These are phyloP conservation scores for Arbutus unedo DNA, from an alignment of 148 eudicot species.

Conservation along the genomic window DNA sequence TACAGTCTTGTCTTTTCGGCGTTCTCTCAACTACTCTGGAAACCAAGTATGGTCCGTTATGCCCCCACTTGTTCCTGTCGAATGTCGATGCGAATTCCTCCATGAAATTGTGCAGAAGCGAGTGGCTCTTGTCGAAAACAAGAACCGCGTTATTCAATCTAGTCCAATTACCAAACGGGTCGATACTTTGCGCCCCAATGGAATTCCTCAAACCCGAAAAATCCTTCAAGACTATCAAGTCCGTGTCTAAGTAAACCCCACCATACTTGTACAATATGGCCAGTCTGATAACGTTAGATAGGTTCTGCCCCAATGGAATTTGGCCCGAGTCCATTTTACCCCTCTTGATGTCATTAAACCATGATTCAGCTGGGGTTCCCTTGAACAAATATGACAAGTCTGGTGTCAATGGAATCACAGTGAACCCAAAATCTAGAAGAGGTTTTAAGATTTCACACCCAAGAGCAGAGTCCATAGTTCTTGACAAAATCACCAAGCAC, in stretches of 20 bases:
- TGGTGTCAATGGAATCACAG: conserved; percentile 33
- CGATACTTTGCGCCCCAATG: conserved; percentile 55
- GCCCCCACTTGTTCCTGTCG: conserved; percentile 73
- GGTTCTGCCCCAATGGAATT: conserved; percentile 62
- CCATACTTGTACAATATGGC: conserved; percentile 76
- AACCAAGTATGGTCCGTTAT: conserved; percentile 70
- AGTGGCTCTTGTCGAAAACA: conserved; percentile 62
- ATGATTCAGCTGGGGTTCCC: conserved; percentile 52
- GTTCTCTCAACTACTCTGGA: conserved; percentile 43
- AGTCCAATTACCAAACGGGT: conserved; percentile 37
- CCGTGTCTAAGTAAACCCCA: conserved; percentile 65
- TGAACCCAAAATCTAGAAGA: conserved; percentile 29
- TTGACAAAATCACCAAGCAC: conserved; percentile 59
- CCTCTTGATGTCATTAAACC: conserved; percentile 47
- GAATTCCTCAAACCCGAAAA: conserved; percentile 49
- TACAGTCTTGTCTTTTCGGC: not conserved
- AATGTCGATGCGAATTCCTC: conserved; percentile 58
- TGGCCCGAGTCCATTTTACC: conserved; percentile 54
- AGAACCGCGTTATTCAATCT: conserved; percentile 68
- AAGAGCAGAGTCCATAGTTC: conserved; percentile 47
- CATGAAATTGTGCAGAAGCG: conserved; percentile 51
- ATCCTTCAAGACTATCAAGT: conserved; percentile 50
- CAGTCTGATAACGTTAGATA: conserved; percentile 62
- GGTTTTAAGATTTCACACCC: conserved; percentile 43
- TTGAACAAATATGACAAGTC: conserved; percentile 41